Conservation (phyloP, 1,284 basidiomycete species). For the Pseudozyma thailandica region DNA sequence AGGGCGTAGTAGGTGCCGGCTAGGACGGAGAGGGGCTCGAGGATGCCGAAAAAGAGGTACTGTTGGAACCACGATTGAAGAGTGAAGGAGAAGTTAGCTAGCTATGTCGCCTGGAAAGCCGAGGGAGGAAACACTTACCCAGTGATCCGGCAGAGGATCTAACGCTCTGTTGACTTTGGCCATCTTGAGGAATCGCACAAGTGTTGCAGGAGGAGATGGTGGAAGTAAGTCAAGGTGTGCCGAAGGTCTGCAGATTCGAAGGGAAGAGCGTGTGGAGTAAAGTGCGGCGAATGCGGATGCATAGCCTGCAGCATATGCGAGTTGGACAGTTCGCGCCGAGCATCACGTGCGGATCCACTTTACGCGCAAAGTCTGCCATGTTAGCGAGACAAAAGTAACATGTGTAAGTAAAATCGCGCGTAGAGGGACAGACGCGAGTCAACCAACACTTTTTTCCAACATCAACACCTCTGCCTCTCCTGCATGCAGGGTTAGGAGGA, state of each 20-base stretch:
- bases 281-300: not conserved
- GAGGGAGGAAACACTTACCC: constrained; percentile 19
- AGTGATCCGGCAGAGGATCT: constrained; percentile 42
- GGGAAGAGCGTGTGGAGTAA: constrained; percentile 5
- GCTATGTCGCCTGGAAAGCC: not conserved
- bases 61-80: not conserved
- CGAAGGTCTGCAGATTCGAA: too few species aligned
- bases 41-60: constrained; percentile 60
- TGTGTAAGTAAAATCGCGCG: not conserved
- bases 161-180: not conserved
- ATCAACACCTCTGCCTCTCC: constrained; percentile 22
- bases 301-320: not conserved
- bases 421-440: constrained; percentile 8
- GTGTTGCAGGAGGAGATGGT: not conserved
- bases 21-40: constrained; percentile 56
- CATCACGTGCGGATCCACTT: constrained; percentile 3
- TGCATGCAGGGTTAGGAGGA: constrained; percentile 8
- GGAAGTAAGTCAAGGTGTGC: not conserved
- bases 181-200: constrained; percentile 7
- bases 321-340: constrained; percentile 8
- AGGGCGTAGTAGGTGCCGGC: constrained; percentile 51
- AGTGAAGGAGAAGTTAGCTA: not conserved
- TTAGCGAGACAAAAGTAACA: constrained; percentile 7
- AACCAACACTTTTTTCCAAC: constrained; percentile 34
- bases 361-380: not conserved